Conservation (phyloP, 306 rosid species). For the Prunus padus region DNA sequence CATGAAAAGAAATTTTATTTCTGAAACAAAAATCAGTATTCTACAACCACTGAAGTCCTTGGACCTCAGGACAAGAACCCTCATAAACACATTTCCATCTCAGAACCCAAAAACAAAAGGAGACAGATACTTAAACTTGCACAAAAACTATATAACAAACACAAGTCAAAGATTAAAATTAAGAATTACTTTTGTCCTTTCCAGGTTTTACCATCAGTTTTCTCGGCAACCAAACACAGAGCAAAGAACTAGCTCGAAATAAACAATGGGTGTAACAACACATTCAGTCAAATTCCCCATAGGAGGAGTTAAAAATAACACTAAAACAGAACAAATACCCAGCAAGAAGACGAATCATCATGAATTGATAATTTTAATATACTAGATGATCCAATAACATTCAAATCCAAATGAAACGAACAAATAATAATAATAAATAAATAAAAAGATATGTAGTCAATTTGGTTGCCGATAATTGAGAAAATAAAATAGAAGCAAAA, state of each 20-base stretch:
- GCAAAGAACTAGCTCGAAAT: background rate
- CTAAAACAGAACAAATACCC: background rate
- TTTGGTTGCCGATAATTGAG: background rate
- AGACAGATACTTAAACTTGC: background rate
- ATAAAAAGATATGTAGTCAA: background rate
- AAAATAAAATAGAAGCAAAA: background rate
- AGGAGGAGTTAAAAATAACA: background rate
- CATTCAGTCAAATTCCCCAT: background rate
- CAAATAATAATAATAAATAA: background rate
- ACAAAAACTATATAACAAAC: background rate
- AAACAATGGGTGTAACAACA: background rate
- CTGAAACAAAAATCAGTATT: background rate
- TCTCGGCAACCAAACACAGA: slow-evolving; percentile 8
- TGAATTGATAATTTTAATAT: background rate
- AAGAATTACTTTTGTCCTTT: background rate
- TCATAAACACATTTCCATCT: background rate
- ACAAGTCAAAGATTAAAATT: background rate
- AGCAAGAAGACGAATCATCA: background rate
- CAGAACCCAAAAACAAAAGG: background rate
- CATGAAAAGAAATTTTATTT: background rate
- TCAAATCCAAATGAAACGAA: background rate
- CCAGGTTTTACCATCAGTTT: background rate
- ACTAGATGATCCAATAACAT: background rate
- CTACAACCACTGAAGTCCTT: background rate
- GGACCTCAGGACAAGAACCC: background rate